Evolutionary conservation across 192 early-diverging fungal species (phyloP).

Genomic region (Glomus cerebriforme): DNA sequence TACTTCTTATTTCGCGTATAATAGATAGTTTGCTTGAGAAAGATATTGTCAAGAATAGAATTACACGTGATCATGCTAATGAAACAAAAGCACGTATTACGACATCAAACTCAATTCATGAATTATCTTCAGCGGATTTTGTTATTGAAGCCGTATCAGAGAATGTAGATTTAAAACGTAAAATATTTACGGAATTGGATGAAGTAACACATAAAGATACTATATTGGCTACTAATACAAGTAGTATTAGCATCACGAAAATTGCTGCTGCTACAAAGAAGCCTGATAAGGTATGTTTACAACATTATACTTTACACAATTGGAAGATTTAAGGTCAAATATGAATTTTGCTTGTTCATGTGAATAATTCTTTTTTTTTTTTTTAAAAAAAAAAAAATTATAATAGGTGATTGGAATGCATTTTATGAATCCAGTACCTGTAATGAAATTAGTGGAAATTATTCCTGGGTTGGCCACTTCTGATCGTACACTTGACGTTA

Average conservation of each 20-base stretch:
- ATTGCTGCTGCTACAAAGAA: slow-evolving; percentile 89
- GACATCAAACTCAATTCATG: slow-evolving; percentile 59
- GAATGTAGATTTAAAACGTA: slow-evolving; percentile 80
- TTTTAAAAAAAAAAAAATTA: not conserved
- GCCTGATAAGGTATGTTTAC: slow-evolving; percentile 59
- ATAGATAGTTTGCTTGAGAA: slow-evolving; percentile 83
- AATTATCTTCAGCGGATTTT: slow-evolving; percentile 74
- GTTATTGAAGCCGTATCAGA: slow-evolving; percentile 94
- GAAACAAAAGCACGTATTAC: slow-evolving; percentile 64
- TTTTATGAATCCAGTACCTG: slow-evolving; percentile 98
- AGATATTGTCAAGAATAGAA: slow-evolving; percentile 85
- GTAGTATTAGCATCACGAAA: slow-evolving; percentile 95
- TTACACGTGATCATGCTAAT: slow-evolving; percentile 74
- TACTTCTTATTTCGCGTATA: slow-evolving; percentile 33
- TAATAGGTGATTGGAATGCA: slow-evolving; percentile 95
- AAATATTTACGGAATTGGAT: slow-evolving; percentile 79
- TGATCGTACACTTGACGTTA: slow-evolving; percentile 66
- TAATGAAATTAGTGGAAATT: slow-evolving; percentile 96
- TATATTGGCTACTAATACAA: slow-evolving; percentile 97
- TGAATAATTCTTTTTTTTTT: slow-evolving; percentile 8
- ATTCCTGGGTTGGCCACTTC: slow-evolving; percentile 93
- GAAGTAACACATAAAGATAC: slow-evolving; percentile 62
- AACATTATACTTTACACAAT: no score
- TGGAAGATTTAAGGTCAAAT: no score
- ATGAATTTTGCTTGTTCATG: no score